Conservation (phyloP, 2,329 filamentous ascomycete genomes). For the Xylariaceae sp. region DNA sequence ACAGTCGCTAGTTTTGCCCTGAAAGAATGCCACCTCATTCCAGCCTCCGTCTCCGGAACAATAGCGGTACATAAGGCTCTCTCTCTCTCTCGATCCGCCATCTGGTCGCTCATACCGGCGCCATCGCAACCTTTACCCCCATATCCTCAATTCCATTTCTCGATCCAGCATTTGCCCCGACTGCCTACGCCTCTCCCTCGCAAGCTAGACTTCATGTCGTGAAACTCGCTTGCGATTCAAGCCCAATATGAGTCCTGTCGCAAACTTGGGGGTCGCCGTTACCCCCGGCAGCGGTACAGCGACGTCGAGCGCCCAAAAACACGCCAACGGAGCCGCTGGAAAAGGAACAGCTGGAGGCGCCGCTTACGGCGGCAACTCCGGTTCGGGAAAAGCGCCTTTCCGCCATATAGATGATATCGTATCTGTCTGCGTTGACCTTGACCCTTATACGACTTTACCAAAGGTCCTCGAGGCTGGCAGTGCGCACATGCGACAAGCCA, state of each 20-base stretch:
- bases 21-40: conserved; percentile 42
- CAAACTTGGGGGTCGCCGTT: conserved; percentile 28
- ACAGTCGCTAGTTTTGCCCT: conserved; percentile 28
- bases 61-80: conserved; percentile 36
- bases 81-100: conserved; percentile 5
- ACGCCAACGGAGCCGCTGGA: conserved; percentile 12
- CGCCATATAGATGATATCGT: conserved; percentile 63
- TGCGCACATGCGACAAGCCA: conserved; percentile 63
- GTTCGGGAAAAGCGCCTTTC: conserved; percentile 46
- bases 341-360: not conserved
- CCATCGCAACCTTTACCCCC: not conserved
- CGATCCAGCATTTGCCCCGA: not conserved
- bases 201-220: conserved; percentile 12
- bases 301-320: conserved; percentile 26
- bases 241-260: conserved; percentile 37
- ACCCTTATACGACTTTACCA: conserved; percentile 57
- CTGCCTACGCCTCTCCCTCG: not conserved
- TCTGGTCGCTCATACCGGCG: conserved; percentile 1
- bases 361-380: conserved; percentile 20
- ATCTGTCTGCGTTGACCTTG: conserved; percentile 53
- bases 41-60: conserved; percentile 30
- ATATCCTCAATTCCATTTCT: not conserved
- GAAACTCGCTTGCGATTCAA: conserved; percentile 4
- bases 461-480: conserved; percentile 62
- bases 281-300: conserved; percentile 24